A percentile compares a stretch with the other conserved stretches of the same genome.
Conservation (phyloP, 2,329 filamentous ascomycete species). For the Aschersonia sp. region DNA sequence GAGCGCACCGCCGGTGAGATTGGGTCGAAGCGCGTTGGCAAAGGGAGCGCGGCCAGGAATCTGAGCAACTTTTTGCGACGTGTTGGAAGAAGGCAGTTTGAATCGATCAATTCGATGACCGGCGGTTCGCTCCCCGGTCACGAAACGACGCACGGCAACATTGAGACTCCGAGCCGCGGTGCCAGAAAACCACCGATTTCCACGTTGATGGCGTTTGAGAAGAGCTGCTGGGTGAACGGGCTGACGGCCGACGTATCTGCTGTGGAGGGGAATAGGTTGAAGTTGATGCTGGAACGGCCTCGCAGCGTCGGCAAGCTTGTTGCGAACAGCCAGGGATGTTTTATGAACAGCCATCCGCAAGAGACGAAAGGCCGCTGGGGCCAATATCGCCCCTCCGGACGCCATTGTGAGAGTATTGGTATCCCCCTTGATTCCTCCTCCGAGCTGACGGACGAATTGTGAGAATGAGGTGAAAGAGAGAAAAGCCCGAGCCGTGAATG, state of each 20-base stretch:
- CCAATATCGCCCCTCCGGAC: constrained; percentile 42
- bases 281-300: constrained; percentile 30
- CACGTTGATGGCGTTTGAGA: constrained; percentile 31
- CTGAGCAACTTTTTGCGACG: constrained; percentile 37
- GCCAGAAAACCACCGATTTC: constrained; percentile 34
- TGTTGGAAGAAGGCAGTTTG: constrained; percentile 33
- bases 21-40: constrained; percentile 76
- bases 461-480: neutral
- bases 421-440: neutral
- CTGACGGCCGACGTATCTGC: constrained; percentile 26
- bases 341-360: constrained; percentile 36
- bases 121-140: constrained; percentile 24
- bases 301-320: constrained; percentile 29
- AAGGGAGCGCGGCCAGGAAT: constrained; percentile 71
- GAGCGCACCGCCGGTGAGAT: constrained; percentile 76
- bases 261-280: constrained; percentile 29
- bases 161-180: constrained; percentile 26
- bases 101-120: constrained; percentile 28
- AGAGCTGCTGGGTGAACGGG: constrained; percentile 39
- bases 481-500: neutral
- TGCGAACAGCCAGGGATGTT: constrained; percentile 35
- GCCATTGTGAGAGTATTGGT: constrained; percentile 29
- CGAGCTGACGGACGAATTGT: neutral
- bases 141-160: constrained; percentile 33
- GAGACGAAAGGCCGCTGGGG: constrained; percentile 38